Conservation (phyloP, 306 rosid species). For the Fagus sylvatica region DNA sequence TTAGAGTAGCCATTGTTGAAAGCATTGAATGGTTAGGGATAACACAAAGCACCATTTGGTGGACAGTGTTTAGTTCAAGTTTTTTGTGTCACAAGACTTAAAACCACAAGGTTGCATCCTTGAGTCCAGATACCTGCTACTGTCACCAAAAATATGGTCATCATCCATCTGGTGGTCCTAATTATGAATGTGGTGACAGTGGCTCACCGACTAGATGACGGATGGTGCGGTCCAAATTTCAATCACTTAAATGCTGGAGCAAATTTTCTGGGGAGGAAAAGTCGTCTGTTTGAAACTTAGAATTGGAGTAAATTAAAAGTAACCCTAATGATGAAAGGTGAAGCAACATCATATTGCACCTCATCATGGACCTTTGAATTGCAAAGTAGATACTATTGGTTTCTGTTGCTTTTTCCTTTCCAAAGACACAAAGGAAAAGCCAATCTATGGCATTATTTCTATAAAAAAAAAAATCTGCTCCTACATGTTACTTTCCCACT, state of each 20-base stretch:
- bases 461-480: not conserved
- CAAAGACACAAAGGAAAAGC: constrained; percentile 15
- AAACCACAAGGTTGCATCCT: not conserved
- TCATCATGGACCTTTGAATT: constrained; percentile 43
- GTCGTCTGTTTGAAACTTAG: constrained; percentile 22
- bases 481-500: constrained; percentile 15
- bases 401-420: constrained; percentile 1
- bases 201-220: too few species aligned
- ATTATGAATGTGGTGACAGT: not conserved
- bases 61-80: not conserved
- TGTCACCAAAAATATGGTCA: not conserved
- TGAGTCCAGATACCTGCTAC: not conserved
- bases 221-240: not conserved
- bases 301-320: constrained; percentile 37
- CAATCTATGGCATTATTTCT: constrained; percentile 7
- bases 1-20: not conserved
- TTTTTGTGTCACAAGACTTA: not conserved
- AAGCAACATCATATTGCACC: constrained; percentile 43
- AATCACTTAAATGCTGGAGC: not conserved
- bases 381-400: constrained; percentile 19
- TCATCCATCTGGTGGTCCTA: not conserved
- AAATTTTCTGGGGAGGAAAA: constrained; percentile 5
- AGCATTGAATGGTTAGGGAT: not conserved
- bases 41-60: not conserved
- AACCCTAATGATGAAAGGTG: constrained; percentile 33